These are phyloP conservation scores for Pseudogymnoascus verrucosus DNA, from an alignment of 2,329 filamentous ascomycete species.

Conservation along the genomic window DNA sequence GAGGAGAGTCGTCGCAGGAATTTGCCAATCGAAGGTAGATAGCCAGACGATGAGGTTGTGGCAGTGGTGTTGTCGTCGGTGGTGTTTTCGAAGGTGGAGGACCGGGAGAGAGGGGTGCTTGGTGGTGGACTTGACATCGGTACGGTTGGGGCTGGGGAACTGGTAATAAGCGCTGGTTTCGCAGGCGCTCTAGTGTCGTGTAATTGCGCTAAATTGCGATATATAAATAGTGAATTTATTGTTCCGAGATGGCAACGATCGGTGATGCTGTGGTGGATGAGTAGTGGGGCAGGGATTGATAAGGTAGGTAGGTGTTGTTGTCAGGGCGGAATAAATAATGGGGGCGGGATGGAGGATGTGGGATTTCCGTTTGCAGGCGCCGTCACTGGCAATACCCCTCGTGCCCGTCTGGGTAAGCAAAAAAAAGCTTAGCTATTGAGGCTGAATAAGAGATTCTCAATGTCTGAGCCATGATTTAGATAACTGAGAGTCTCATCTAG, in stretches of 20 bases:
- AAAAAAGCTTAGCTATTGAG: constrained; percentile 7
- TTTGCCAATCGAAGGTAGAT: not conserved
- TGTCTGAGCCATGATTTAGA: not conserved
- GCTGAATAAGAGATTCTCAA: not conserved
- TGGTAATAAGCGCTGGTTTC: not conserved
- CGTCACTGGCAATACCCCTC: not conserved
- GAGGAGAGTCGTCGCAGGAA: constrained; percentile 60
- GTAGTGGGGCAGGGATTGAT: constrained; percentile 7
- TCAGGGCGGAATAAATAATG: constrained; percentile 1
- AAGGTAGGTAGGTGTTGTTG: not conserved
- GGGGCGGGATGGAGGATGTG: not conserved
- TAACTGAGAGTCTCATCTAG: not conserved
- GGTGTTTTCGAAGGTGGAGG: not conserved
- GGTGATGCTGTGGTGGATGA: not conserved
- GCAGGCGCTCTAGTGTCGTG: constrained; percentile 4
- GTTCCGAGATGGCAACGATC: constrained; percentile 8
- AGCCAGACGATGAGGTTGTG: not conserved
- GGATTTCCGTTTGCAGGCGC: not conserved
- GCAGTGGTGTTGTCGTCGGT: not conserved
- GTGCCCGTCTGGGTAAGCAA: constrained; percentile 1
- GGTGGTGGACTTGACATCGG: not conserved
- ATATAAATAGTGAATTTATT: constrained; percentile 7
- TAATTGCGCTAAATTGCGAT: not conserved
- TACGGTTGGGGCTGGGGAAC: not conserved
- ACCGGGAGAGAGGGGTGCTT: not conserved